phyloP scores from a whole-genome alignment of 495 filamentous ascomycete genomes.

The Aspergillus nanangensis region DNA sequence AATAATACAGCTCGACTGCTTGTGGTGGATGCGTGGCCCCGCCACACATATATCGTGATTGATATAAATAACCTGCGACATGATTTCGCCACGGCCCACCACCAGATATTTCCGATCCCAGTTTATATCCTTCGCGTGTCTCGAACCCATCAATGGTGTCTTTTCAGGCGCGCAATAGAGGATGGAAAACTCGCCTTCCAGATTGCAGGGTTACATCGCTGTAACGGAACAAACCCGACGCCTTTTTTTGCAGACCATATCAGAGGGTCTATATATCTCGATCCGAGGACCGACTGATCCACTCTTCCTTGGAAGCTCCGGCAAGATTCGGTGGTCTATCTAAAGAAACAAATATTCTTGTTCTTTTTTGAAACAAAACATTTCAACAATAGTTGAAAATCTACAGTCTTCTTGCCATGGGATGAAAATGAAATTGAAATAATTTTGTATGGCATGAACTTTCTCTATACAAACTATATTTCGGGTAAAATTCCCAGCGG shows the following conservation, averaged over 20 bases:
- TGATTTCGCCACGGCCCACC: slow-evolving; percentile 3
- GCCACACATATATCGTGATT: slow-evolving; percentile 5
- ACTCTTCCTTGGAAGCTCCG: too few species aligned
- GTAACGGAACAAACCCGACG: slow-evolving; percentile 1
- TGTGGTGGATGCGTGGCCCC: slow-evolving; percentile 3
- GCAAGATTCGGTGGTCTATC: too few species aligned
- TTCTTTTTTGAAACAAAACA: too few species aligned
- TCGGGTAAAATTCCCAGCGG: too few species aligned
- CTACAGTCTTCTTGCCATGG: too few species aligned
- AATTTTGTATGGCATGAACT: too few species aligned
- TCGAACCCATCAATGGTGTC: not conserved
- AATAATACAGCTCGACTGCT: not conserved
- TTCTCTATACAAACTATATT: too few species aligned
- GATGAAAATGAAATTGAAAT: too few species aligned
- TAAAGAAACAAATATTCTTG: too few species aligned
- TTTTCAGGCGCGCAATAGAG: slow-evolving; percentile 1
- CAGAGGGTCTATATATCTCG: not conserved
- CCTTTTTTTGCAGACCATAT: slow-evolving; percentile 9
- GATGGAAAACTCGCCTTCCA: slow-evolving; percentile 1
- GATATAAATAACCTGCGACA: slow-evolving; percentile 7
- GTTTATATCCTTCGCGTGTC: slow-evolving; percentile 6
- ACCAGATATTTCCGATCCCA: not conserved
- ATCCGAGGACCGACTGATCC: not conserved
- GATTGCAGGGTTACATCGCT: slow-evolving; percentile 6
- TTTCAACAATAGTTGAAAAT: too few species aligned